These are phyloP conservation scores for Suillus luteus DNA, from an alignment of 768 basidiomycete genomes.

Conservation along the genomic window DNA sequence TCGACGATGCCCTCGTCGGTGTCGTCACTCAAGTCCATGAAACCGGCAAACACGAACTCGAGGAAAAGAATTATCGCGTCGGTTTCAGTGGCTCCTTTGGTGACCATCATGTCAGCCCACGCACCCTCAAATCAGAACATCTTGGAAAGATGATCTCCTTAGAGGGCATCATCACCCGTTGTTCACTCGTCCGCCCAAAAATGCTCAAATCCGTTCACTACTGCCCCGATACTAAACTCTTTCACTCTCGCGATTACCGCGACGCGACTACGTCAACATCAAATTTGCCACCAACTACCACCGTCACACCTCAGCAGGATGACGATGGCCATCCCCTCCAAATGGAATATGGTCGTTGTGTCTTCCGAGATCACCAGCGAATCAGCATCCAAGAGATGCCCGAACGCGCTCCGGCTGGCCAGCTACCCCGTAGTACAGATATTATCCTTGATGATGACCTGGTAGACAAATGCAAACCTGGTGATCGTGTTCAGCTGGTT, in stretches of 20 bases:
- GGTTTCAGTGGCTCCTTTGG: slow-evolving; percentile 97
- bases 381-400: slow-evolving; percentile 99
- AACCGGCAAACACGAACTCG: slow-evolving; percentile 77
- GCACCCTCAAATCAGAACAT: slow-evolving; percentile 84
- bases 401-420: slow-evolving; percentile 95
- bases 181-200: slow-evolving; percentile 97
- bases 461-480: slow-evolving; percentile 97
- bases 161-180: slow-evolving; percentile 97
- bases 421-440: slow-evolving; percentile 94
- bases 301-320: slow-evolving; percentile 88
- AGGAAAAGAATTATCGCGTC: slow-evolving; percentile 79
- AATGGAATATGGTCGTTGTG: slow-evolving; percentile 90
- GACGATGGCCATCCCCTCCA: slow-evolving; percentile 85
- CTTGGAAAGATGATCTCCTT: slow-evolving; percentile 96
- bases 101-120: slow-evolving; percentile 95
- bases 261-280: slow-evolving; percentile 89
- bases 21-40: slow-evolving; percentile 77
- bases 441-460: slow-evolving; percentile 95
- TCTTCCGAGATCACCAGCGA: slow-evolving; percentile 95
- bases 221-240: slow-evolving; percentile 82
- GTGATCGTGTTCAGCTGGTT: slow-evolving; percentile 95
- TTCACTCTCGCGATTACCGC: slow-evolving; percentile 88
- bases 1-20: slow-evolving; percentile 79
- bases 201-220: slow-evolving; percentile 98
- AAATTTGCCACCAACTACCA: slow-evolving; percentile 81